Evolutionary conservation across 371 early-diverging fungal species (phyloP).

Genomic region (Syncephalastrum racemosum): DNA sequence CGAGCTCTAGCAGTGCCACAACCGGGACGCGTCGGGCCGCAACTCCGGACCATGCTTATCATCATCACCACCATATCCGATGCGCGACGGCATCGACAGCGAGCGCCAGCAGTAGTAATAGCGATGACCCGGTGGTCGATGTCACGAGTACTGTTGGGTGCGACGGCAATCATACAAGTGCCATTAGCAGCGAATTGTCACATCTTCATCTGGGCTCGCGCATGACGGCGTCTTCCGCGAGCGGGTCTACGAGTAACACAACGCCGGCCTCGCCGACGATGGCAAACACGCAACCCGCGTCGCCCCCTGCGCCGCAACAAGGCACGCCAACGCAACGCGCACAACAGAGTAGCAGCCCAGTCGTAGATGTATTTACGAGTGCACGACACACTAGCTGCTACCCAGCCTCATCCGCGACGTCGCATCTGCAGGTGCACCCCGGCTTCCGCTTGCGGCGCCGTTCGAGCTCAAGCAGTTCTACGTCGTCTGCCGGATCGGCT

Average conservation of each 20-base stretch:
- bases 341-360: background rate
- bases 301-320: constrained; percentile 5
- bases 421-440: constrained; percentile 25
- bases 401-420: constrained; percentile 12
- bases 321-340: constrained; percentile 3
- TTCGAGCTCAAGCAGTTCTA: constrained; percentile 40
- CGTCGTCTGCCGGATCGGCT: constrained; percentile 19
- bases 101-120: constrained; percentile 5
- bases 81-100: constrained; percentile 3
- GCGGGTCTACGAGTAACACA: no score
- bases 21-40: constrained; percentile 26
- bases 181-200: constrained; percentile 18
- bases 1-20: background rate
- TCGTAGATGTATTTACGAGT: constrained; percentile 9
- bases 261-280: constrained; percentile 3
- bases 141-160: background rate
- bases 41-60: constrained; percentile 32
- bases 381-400: constrained; percentile 11
- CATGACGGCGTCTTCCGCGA: no score
- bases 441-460: constrained; percentile 29
- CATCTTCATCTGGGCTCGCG: constrained; percentile 14
- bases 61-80: constrained; percentile 14
- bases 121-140: background rate
- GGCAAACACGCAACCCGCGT: constrained; percentile 1
- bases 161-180: constrained; percentile 8